A percentile compares a stretch with the other conserved stretches of the same genome.
Conservation (phyloP, 192 early-diverging fungal species). For the Dispira simplex region DNA sequence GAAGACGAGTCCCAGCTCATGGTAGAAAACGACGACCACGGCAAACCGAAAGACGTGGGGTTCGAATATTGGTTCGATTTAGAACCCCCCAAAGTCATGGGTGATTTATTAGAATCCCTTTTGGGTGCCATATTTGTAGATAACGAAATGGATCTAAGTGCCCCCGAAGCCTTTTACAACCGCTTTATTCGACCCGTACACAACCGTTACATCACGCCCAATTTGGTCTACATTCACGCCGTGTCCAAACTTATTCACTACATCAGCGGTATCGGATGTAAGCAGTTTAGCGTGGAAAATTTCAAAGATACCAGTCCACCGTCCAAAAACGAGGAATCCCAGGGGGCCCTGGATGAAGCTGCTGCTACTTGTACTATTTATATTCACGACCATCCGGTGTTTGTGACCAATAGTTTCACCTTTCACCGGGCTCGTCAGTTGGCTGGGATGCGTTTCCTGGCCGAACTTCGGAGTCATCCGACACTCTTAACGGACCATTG, state of each 20-base stretch:
- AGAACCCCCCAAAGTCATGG: slow-evolving; percentile 75
- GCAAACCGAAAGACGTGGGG: slow-evolving; percentile 16
- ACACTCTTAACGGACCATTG: not conserved
- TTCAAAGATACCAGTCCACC: not conserved
- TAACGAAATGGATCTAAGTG: slow-evolving; percentile 43
- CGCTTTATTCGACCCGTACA: slow-evolving; percentile 24
- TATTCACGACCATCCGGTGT: not conserved
- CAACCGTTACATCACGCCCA: slow-evolving; percentile 21
- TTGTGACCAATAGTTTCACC: not conserved
- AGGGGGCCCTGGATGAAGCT: not conserved
- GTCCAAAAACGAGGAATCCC: not conserved
- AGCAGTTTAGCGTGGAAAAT: not conserved
- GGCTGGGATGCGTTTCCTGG: slow-evolving; percentile 2
- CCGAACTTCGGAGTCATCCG: not conserved
- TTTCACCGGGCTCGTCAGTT: slow-evolving; percentile 6
- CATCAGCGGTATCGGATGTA: not conserved
- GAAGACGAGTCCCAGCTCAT: not conserved
- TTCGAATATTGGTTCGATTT: slow-evolving; percentile 65
- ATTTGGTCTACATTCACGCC: not conserved
- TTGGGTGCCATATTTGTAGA: slow-evolving; percentile 81
- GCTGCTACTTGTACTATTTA: not conserved
- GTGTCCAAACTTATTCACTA: not conserved
- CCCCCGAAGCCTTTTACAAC: slow-evolving; percentile 27
- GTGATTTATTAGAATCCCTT: slow-evolving; percentile 80
- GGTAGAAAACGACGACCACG: not conserved